Percentiles rank a stretch among this genome's conserved stretches.
phyloP scores from a whole-genome alignment of 192 early-diverging fungal species.

The Gamsiella multidivaricata region DNA sequence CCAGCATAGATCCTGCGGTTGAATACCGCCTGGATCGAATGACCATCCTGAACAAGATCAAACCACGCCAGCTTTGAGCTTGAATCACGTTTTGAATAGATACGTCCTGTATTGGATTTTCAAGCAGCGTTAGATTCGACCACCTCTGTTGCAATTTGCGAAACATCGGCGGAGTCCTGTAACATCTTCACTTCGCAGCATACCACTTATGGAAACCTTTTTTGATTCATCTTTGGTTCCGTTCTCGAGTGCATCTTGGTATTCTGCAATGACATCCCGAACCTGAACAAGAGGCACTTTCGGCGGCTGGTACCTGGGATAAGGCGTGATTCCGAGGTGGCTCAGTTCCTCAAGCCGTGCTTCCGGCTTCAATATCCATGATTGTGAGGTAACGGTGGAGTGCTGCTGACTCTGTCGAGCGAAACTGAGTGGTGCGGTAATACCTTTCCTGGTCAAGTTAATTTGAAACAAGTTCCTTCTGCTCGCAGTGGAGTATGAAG shows the following conservation, averaged over 20 bases:
- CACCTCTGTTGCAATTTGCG: too few relatives aligned
- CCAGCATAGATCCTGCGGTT: slow-evolving; percentile 60
- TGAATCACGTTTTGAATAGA: slow-evolving; percentile 74
- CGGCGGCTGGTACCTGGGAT: slow-evolving; percentile 42
- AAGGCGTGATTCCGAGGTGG: slow-evolving; percentile 21
- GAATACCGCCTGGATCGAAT: slow-evolving; percentile 73
- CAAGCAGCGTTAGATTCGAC: too few relatives aligned
- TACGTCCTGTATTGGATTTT: slow-evolving; percentile 62
- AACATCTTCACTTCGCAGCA: too few relatives aligned
- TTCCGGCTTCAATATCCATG: slow-evolving; percentile 18
- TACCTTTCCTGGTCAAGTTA: too few relatives aligned
- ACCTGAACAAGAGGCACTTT: slow-evolving; percentile 6
- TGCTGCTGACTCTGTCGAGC: too few relatives aligned
- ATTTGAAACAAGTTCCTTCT: too few relatives aligned
- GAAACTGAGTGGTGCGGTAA: too few relatives aligned
- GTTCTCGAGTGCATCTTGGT: slow-evolving; percentile 14
- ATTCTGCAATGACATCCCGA: slow-evolving; percentile 22
- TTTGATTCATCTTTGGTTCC: slow-evolving; percentile 28
- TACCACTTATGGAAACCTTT: slow-evolving; percentile 37
- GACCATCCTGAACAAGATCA: slow-evolving; percentile 71
- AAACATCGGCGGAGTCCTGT: too few relatives aligned
- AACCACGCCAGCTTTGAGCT: slow-evolving; percentile 80
- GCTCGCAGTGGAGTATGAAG: too few relatives aligned
- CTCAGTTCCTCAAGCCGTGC: slow-evolving; percentile 31
- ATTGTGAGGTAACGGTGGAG: background rate